Evolutionary conservation across 139 green algal genomes (phyloP), one percentile per base, ranked within the genome.

Genomic region (Chlorella vulgaris): DNA sequence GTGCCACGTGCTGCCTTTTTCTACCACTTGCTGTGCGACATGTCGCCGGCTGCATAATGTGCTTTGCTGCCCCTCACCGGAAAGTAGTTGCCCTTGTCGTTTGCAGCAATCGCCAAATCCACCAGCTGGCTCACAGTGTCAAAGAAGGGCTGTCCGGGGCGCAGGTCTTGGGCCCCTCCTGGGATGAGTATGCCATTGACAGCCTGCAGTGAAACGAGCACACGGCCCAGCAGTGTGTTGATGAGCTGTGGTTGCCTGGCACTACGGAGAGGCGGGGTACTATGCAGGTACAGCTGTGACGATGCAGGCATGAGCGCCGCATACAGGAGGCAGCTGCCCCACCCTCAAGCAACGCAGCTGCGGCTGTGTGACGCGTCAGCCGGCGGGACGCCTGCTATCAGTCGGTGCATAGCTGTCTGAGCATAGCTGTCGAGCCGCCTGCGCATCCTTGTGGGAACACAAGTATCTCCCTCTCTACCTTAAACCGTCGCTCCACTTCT

Each of bases 81-180:
- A 79, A 95, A 97, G 82, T 92, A 95, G 84, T 94, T 91, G 0
- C 93, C 92, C 8, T 88, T 88, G 76, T 96, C 91, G 67, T 97
- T 97, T 62, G 93, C 88, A 18, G 87, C 69, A 0, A 93, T 61
- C 15, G 92, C 86, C 66, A 95, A 76, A 15, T 93, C 62, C 13
- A 93, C 76, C 39, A 96, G 86, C 47, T 81, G 79, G 1, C 38
- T 29, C 2, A 87, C 85, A 3, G 90, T 86, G 84, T 97, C 93
- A 78, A 91, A 97, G 80, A 93, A 97, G n/a, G 61, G 71, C 76
- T 96, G 85, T 18, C 91, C 91, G 0, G 91, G 88, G 19, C 40
- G 55, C 53, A 97, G 80, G 38, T 78, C 81, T 38, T 90, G 89
- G 26, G 85, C 86, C 4, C 93, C 93, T 28, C 93, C 93, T 1